Conservation (phyloP, 495 filamentous ascomycete genomes). For the Lasiosphaeria miniovina region DNA sequence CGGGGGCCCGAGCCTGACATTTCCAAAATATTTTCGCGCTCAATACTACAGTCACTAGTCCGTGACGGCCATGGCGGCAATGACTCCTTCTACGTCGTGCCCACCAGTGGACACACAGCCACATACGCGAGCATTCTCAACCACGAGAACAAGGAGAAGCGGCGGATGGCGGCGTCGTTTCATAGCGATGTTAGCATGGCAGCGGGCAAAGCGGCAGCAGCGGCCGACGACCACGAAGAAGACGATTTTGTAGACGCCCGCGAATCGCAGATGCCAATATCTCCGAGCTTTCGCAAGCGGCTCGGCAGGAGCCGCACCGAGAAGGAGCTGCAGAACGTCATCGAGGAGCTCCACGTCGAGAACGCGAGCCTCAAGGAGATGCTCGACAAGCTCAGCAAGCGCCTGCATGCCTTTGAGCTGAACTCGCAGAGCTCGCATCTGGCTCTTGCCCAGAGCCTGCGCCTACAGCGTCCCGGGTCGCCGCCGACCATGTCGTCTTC, state of each 20-base stretch:
- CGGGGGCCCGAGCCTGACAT: conserved; percentile 63
- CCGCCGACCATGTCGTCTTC: conserved; percentile 28
- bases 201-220: conserved; percentile 15
- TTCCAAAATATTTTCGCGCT: conserved; percentile 70
- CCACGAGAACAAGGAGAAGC: conserved; percentile 65
- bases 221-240: conserved; percentile 48
- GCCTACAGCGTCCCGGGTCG: conserved; percentile 55
- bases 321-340: conserved; percentile 49
- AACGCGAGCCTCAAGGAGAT: conserved; percentile 72
- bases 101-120: conserved; percentile 80
- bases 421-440: conserved; percentile 76
- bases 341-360: conserved; percentile 81
- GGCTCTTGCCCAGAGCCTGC: conserved; percentile 76
- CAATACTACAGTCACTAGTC: conserved; percentile 67
- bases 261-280: conserved; percentile 53
- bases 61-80: conserved; percentile 49
- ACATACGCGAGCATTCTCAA: conserved; percentile 85
- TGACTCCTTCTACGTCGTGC: conserved; percentile 95
- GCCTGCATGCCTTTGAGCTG: conserved; percentile 82
- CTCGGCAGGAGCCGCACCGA: conserved; percentile 26
- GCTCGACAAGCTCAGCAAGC: conserved; percentile 72
- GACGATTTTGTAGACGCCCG: conserved; percentile 84
- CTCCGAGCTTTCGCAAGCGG: conserved; percentile 30
- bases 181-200: conserved; percentile 22
- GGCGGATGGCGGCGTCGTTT: conserved; percentile 39